These are phyloP conservation scores for Hortiboletus rubellus DNA, from an alignment of 1,284 basidiomycete species.

Conservation along the genomic window DNA sequence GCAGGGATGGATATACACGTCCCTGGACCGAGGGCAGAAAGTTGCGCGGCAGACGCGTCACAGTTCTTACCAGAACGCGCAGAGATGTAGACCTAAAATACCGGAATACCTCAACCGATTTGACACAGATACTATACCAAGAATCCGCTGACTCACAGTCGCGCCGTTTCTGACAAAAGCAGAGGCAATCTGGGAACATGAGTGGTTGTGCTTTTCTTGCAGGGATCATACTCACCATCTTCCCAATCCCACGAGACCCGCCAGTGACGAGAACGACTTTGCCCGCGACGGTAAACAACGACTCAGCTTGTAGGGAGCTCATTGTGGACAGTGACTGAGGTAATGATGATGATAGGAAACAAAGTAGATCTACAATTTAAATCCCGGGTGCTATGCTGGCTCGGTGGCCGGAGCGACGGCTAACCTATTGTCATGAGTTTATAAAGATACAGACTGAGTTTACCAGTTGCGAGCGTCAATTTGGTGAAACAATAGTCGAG, in stretches of 20 bases:
- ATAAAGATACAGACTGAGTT: slow-evolving; percentile 12
- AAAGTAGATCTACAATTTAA: neutral
- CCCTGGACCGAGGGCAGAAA: slow-evolving; percentile 57
- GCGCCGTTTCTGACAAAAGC: slow-evolving; percentile 68
- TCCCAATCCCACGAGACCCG: slow-evolving; percentile 71
- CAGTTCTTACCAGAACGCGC: slow-evolving; percentile 61
- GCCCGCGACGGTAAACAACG: slow-evolving; percentile 56
- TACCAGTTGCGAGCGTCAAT: slow-evolving; percentile 11
- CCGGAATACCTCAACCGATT: neutral
- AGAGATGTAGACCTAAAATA: slow-evolving; percentile 62
- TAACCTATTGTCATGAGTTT: slow-evolving; percentile 20
- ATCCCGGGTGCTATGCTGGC: neutral
- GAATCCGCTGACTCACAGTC: slow-evolving; percentile 41
- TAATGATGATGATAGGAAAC: neutral
- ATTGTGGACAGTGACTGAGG: slow-evolving; percentile 24
- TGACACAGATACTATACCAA: neutral
- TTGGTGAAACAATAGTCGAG: neutral
- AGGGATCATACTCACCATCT: slow-evolving; percentile 51
- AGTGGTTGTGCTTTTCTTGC: neutral
- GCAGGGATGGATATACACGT: slow-evolving; percentile 58
- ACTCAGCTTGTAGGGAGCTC: slow-evolving; percentile 42
- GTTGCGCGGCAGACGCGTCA: slow-evolving; percentile 53
- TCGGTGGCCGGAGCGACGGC: neutral
- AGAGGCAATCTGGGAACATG: slow-evolving; percentile 54
- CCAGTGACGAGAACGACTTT: slow-evolving; percentile 70